Evolutionary conservation across 1,284 basidiomycete genomes (phyloP), one percentile per base, ranked within the genome.

Genomic region (Ceratobasidium sp.): DNA sequence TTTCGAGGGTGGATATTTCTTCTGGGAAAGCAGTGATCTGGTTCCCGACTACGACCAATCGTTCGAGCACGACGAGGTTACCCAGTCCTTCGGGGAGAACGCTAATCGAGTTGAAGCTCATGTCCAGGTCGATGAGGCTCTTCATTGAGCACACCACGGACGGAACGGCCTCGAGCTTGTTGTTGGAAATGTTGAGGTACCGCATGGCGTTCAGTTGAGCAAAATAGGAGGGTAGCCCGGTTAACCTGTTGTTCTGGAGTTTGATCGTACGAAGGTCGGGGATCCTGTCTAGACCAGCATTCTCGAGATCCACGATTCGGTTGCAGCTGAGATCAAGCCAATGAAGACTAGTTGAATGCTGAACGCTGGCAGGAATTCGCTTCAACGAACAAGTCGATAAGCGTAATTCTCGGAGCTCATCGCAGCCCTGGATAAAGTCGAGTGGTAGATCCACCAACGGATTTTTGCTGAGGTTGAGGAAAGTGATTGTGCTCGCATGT

Each of bases 341-440:
- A 45, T 90, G 88, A 34, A 99, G 83, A 3, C 91, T 90, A 14
- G 84, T 80, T 72, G 91, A 92, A 76, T 93, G 87, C 61, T 90
- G 87, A 21, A 99, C 87, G 74, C 90, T 92, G 72, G 90, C 89
- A 0, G 97, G 97, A 0, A 99, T 91, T 74, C 92, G 90, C 82
- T 98, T 98, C 84, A 98, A 91, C 14, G 94, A 93, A 90, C 98
- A 96, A 76, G 94, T 89, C n/a, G 92, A 92, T 70, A 99, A 84
- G 9, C 92, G 89, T 61, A 99, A 87, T 77, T 97, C 95, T 62
- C 91, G 90, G 34, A 99, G 86, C 4, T 84, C 88, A 2, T 87
- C 89, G 79, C 96, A 98, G 9, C 92, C 89, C 81, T 98, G 94
- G 64, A 98, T 92, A 79, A 99, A 99, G 82, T 99, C 97, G 60